Evolutionary conservation across 495 filamentous ascomycete genomes (phyloP), one percentile per base, ranked within the genome.

Genomic region (Polyplosphaeria fusca): DNA sequence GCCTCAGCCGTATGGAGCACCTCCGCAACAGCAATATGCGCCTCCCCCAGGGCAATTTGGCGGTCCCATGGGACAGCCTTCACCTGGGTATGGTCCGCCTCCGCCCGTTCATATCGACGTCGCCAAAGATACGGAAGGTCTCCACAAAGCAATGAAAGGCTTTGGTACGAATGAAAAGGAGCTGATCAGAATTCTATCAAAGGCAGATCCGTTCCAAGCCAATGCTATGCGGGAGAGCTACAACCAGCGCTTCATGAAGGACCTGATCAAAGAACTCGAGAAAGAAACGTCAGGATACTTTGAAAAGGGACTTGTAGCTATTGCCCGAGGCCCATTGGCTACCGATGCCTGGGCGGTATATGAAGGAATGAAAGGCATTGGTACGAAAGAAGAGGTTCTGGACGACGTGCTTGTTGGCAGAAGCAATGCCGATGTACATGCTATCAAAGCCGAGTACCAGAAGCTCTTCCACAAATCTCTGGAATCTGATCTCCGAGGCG

Each of bases 101-200:
- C 58, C 32, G 18, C 52, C 56, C 2, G 87, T 86, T 22, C 77
- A 75, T 4, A 86, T 81, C 66, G 82, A 91, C 52, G 83, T 78
- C 44, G 76, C 71, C 2, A 65, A 70, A 1, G 82, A 94, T 52
- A 87, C 88, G 0, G 79, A 89, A 44, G 76, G 70, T 7, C 75
- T 95, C 20, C 78, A 88, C 47, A 80, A 79, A 62, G 89, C 92
- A 2, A 95, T 95, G 87, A 94, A 94, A 74, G 89, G 91, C 5
- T 85, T 93, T 53, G 91, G 91, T 39, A 96, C 91, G 0, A 83
- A 96, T 63, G 91, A 95, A 69, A 82, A 80, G 46, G 69, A 79
- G 0, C 75, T 96, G 0, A 87, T 91, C 62, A 70, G 73, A 0
- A 71, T 85, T 14, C 74, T 97, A 19, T 73, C 82, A 0, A 76